Evolutionary conservation across 2,329 filamentous ascomycete species (phyloP), one percentile per base, ranked within the genome.

Genomic region (Camptophora hylomeconis): DNA sequence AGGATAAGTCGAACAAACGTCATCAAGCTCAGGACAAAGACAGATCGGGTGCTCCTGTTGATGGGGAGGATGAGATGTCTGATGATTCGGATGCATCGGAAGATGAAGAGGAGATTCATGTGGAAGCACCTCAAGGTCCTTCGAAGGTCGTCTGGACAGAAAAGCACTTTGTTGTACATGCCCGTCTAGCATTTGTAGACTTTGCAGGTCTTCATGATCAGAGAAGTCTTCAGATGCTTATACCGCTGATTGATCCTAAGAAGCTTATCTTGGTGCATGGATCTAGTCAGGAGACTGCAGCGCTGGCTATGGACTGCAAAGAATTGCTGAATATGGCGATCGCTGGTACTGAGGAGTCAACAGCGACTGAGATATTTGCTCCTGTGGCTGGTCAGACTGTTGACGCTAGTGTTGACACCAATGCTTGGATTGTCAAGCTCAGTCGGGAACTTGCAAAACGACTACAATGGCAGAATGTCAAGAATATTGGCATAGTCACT

Each of bases 361-460:
- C 33, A 8, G 33, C 37, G 5, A 67, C 73, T 19, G 75, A 86
- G 39, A 81, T 98, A 4, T 87, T 87, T 49, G 84, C 82, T 1
- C 89, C 89, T 1, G 54, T 60, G 7, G 62, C 81, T n/a, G 84
- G 84, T 14, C 62, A 68, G 18, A 61, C 66, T 9, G 67, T 98
- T 22, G 77, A 98, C 52, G 89, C 87, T 8, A 94, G 86, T 47
- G 87, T 95, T 22, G 89, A 98, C 51, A 95, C 87, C 4, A 94
- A 95, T 50, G 86, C 89, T 3, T 98, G 92, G 89, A 77, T 81
- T 14, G 80, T 98, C 36, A 92, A 86, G 54, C 67, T 98, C 11
- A 84, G 82, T 26, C 81, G 87, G 42, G 63, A 71, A 24, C 71
- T 98, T 12, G 80, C 92, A 35, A 82, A 82, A 54, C 79, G 79